These are phyloP conservation scores for Stevia rebaudiana DNA, from an alignment of 140 eudicot genomes.

Conservation along the genomic window DNA sequence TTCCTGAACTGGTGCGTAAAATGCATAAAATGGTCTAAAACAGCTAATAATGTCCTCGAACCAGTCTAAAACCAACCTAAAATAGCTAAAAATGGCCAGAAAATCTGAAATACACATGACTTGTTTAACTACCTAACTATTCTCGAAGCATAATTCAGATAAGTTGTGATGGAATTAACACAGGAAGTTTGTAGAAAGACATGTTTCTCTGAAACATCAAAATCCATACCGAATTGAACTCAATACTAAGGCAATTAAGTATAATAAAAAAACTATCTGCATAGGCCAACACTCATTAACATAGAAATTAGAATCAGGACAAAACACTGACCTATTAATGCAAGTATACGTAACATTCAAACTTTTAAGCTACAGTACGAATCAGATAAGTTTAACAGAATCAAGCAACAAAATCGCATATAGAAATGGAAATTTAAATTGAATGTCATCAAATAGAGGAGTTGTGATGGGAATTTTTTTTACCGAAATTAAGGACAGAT, in stretches of 20 bases:
- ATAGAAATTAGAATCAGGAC: conserved; percentile 7
- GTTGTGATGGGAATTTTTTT: background rate
- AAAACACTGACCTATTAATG: conserved; percentile 5
- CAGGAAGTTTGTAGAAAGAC: background rate
- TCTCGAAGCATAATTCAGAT: background rate
- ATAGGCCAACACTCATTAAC: background rate
- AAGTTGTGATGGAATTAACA: background rate
- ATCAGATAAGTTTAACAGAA: background rate
- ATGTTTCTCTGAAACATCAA: background rate
- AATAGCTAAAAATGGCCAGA: no score
- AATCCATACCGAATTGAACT: background rate
- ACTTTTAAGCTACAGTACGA: background rate
- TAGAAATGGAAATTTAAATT: background rate
- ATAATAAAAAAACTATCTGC: background rate
- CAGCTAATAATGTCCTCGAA: no score
- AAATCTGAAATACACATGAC: no score
- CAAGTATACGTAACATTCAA: conserved; percentile 5
- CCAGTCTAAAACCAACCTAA: background rate
- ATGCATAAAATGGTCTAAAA: no score
- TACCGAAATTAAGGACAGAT: conserved; percentile 15
- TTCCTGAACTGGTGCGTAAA: background rate
- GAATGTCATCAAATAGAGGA: conserved; percentile 6
- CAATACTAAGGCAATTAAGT: background rate
- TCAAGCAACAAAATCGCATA: background rate
- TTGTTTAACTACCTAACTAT: no score